Evolutionary conservation across 495 filamentous ascomycete genomes (phyloP).

Genomic region (Penicillium lividum): DNA sequence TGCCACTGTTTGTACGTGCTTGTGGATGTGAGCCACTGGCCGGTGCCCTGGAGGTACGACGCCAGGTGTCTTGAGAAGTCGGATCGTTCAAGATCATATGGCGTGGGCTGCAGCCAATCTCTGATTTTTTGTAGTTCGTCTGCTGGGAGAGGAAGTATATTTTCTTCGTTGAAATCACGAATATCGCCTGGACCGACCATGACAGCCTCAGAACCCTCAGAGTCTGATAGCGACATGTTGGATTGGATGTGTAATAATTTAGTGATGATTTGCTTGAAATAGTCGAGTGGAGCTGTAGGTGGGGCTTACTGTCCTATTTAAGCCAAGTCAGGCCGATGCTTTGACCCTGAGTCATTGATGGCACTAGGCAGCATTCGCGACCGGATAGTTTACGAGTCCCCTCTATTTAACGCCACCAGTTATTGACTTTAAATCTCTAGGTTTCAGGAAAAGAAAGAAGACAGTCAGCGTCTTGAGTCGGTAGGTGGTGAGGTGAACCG

Average conservation of each 20-base stretch:
- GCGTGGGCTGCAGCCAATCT: slow-evolving; percentile 22
- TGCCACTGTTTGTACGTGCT: slow-evolving; percentile 16
- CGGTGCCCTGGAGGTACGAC: slow-evolving; percentile 16
- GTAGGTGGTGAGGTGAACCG: too few species aligned
- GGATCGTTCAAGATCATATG: slow-evolving; percentile 17
- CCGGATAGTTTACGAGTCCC: too few species aligned
- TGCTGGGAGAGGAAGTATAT: slow-evolving; percentile 17
- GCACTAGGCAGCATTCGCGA: too few species aligned
- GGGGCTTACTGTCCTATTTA: too few species aligned
- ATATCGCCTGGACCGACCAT: neutral
- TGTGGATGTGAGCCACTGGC: slow-evolving; percentile 20
- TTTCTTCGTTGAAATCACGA: slow-evolving; percentile 20
- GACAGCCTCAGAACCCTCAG: neutral
- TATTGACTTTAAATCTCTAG: too few species aligned
- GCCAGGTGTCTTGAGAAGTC: slow-evolving; percentile 16
- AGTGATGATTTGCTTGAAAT: too few species aligned
- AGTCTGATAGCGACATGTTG: neutral
- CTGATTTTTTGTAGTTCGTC: slow-evolving; percentile 12
- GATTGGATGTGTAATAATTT: neutral
- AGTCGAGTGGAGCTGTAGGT: too few species aligned
- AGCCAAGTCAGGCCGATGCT: too few species aligned
- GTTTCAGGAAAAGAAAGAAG: too few species aligned
- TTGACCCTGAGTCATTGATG: too few species aligned
- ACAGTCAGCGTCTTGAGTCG: too few species aligned
- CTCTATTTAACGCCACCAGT: too few species aligned